Evolutionary conservation across 2,329 filamentous ascomycete species (phyloP), one percentile per base, ranked within the genome.

Genomic region (Neopestalotiopsis sp.): DNA sequence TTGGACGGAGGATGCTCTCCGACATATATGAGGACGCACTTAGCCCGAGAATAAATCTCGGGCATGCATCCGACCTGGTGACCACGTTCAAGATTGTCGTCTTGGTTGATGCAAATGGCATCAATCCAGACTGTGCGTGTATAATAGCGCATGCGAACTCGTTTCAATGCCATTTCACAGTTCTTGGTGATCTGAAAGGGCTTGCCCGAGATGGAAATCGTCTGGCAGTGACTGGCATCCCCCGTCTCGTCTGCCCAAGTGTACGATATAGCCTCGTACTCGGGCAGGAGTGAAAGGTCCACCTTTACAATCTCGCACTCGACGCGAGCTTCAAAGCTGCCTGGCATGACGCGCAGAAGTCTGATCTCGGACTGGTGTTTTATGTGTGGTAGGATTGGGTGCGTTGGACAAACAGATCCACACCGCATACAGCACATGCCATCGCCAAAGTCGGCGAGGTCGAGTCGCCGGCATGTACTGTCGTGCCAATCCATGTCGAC

Each of bases 41-140:
- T 61, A 1, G 71, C 71, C 4, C 42, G 30, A 5, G 71, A 68
- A 42, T 72, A 72, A 42, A 71, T 72, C 2, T 28, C 53, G 30
- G 68, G 59, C 71, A 72, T 72, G 13, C 70, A 61, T 2, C 49
- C 38, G 20, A 72, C 71, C 58, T 72, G 71, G 28, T 70, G 69
- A 5, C 68, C 69, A 17, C 70, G 68, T 42, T 72, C 71, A 1
- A 58, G 17, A 24, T 61, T 14, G 12, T 67, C 62, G 3, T 66
- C 32, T n/a, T 71, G 71, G 42, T 70, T 62, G 20, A 71, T 70
- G 32, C 70, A 70, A 0, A 70, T 40, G 9, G 70, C 70, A 30
- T 71, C 70, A 4, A 72, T 65, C 70, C 70, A 71, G 12, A 72
- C n/a, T 3, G 5, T 7, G 1, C 69, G 66, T 4, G 32, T 24